Conservation (phyloP, 2,329 filamentous ascomycete species). For the Orbilia ellipsospora region DNA sequence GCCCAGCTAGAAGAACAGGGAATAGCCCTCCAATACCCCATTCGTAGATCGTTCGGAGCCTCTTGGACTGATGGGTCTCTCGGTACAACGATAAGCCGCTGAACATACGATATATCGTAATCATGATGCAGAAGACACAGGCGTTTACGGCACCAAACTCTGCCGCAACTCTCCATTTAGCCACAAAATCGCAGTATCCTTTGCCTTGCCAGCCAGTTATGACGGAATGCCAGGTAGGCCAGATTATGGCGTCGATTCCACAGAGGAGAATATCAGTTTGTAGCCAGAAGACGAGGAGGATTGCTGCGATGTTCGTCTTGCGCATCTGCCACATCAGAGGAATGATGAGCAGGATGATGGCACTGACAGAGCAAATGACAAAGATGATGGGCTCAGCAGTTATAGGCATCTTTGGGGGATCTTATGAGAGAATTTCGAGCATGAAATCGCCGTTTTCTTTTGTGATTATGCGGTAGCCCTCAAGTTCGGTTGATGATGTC, state of each 20-base stretch:
- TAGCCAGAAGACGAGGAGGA: constrained; percentile 69
- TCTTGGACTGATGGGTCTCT: constrained; percentile 66
- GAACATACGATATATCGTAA: constrained; percentile 71
- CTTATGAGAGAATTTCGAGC: not conserved
- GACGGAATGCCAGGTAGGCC: constrained; percentile 70
- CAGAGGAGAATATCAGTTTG: constrained; percentile 70
- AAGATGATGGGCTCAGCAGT: constrained; percentile 43
- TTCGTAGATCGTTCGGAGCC: constrained; percentile 67
- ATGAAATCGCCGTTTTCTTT: not conserved
- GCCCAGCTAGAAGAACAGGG: constrained; percentile 68
- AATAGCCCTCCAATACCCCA: constrained; percentile 69
- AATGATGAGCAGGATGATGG: constrained; percentile 68
- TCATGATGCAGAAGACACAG: constrained; percentile 70
- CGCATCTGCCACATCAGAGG: constrained; percentile 72
- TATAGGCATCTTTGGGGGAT: constrained; percentile 29
- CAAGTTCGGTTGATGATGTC: not conserved
- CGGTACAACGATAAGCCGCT: constrained; percentile 68
- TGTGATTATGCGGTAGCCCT: too few relatives aligned
- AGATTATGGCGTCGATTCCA: constrained; percentile 73
- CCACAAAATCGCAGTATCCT: constrained; percentile 73
- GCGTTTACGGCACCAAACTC: constrained; percentile 67
- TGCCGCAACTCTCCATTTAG: constrained; percentile 69
- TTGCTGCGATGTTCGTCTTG: constrained; percentile 71
- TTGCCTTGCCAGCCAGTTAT: constrained; percentile 69
- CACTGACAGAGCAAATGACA: constrained; percentile 42